Conservation (phyloP, 2,329 filamentous ascomycete species). For the Lecanosticta acicola region DNA sequence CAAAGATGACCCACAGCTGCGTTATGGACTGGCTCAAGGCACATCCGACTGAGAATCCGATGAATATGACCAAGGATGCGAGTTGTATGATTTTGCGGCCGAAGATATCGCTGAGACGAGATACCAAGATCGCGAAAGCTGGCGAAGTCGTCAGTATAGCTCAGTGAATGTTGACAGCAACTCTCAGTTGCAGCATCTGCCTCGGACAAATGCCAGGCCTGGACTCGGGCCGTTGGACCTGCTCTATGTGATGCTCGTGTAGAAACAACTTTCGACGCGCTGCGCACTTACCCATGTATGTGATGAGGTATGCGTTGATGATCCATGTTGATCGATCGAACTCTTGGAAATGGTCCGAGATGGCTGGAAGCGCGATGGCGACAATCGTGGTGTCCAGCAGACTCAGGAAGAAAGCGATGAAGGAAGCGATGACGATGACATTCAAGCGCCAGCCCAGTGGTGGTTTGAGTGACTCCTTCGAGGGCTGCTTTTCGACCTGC, state of each 20-base stretch:
- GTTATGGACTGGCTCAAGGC: constrained; percentile 42
- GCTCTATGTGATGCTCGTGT: no score
- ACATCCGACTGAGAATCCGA: constrained; percentile 53
- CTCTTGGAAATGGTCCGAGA: constrained; percentile 48
- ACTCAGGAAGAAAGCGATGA: constrained; percentile 51
- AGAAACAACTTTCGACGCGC: no score
- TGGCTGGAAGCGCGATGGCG: constrained; percentile 53
- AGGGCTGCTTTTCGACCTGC: not conserved
- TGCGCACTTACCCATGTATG: constrained; percentile 42
- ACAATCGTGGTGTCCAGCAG: constrained; percentile 58
- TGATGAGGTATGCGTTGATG: constrained; percentile 33
- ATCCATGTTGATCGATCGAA: constrained; percentile 22
- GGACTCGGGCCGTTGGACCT: no score
- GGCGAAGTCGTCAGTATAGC: not conserved
- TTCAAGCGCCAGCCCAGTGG: constrained; percentile 24
- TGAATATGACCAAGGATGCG: constrained; percentile 49
- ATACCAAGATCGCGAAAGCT: constrained; percentile 51
- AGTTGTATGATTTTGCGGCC: constrained; percentile 51
- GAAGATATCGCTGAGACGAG: constrained; percentile 51
- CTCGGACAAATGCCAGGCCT: no score
- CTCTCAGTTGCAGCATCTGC: no score
- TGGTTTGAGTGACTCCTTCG: not conserved
- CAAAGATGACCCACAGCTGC: constrained; percentile 30
- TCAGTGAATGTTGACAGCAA: no score
- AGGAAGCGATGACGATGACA: constrained; percentile 34